Evolutionary conservation across 331 rosid species (phyloP), one percentile per base, ranked within the genome.

Genomic region (Malus hybrid): DNA sequence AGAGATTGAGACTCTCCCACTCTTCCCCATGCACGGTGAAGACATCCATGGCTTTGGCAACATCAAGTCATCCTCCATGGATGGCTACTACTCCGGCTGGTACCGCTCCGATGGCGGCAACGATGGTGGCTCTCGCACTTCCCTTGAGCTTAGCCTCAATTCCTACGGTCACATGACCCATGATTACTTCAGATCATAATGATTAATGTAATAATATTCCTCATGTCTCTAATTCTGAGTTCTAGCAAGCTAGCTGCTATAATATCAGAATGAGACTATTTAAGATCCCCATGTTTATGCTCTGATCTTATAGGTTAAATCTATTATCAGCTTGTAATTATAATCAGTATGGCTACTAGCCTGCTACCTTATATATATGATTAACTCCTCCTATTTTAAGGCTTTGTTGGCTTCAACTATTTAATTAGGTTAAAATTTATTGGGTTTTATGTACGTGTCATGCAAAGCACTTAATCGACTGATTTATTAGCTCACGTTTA

Each of bases 111-210:
- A 75, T 33, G 84, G 79, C 79, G 85, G 74, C 12, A 87, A 76
- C 74, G 82, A 82, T 53, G 83, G 76, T 52, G 57, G 57, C 9
- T 52, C 57, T 64, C 92, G 96, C 60, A 60, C 97, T 82, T 90
- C 99, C 34, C 92, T 95, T 46, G 99, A 95, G 79, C 99, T 95
- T 16, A 90, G 90, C 76, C 99, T 95, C 85, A 92, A 92, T 70
- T 89, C 97, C 78, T 94, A 90, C 89, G 33, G 82, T 34, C 76
- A 87, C 83, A 81, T 78, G 68, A 78, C 93, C 44, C 91, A 87
- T 61, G 87, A 89, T 61, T 84, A 80, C 46, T 73, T 74, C 82
- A 87, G 76, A 80, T 64, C 69, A 60, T 70, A 67, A 32, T 81
- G 50, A 39, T 30, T 32, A 30, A 52, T 52, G 57, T n/a, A 20